These are phyloP conservation scores for Colletotrichum aenigma DNA, from an alignment of 2,329 filamentous ascomycete genomes.

Conservation along the genomic window DNA sequence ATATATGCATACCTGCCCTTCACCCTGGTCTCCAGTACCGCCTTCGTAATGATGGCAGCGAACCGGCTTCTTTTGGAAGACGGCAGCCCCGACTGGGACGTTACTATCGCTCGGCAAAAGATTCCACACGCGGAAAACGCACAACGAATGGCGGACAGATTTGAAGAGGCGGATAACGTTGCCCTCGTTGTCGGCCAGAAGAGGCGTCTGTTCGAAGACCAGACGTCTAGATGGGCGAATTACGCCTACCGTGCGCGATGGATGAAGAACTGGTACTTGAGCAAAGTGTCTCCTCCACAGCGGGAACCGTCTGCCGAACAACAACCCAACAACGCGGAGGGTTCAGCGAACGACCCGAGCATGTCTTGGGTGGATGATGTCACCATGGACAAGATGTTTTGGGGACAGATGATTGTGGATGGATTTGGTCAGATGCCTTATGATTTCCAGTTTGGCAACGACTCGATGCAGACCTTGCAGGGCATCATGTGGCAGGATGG, in stretches of 20 bases:
- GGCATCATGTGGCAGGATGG: neutral
- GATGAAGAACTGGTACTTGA: constrained; percentile 44
- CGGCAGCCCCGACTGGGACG: constrained; percentile 39
- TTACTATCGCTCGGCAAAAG: constrained; percentile 31
- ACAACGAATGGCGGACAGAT: constrained; percentile 30
- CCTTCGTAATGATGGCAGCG: constrained; percentile 38
- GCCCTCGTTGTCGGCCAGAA: constrained; percentile 26
- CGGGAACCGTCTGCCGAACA: neutral
- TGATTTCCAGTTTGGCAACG: neutral
- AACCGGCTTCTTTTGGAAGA: constrained; percentile 39
- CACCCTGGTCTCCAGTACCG: constrained; percentile 28
- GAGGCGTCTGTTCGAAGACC: constrained; percentile 31
- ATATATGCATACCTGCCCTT: constrained; percentile 34
- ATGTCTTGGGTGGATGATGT: neutral
- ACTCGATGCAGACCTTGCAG: neutral
- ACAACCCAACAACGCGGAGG: fast-evolving
- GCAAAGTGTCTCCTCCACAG: constrained; percentile 6
- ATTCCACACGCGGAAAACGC: constrained; percentile 35
- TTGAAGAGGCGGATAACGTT: constrained; percentile 33
- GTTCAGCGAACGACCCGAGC: neutral
- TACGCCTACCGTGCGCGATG: constrained; percentile 40
- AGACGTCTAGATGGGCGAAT: constrained; percentile 31
- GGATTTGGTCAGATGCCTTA: neutral
- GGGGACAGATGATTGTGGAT: constrained; percentile 3
- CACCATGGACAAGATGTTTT: constrained; percentile 1